Evolutionary conservation across 768 basidiomycete genomes (phyloP).

Genomic region (Trametes villosa): DNA sequence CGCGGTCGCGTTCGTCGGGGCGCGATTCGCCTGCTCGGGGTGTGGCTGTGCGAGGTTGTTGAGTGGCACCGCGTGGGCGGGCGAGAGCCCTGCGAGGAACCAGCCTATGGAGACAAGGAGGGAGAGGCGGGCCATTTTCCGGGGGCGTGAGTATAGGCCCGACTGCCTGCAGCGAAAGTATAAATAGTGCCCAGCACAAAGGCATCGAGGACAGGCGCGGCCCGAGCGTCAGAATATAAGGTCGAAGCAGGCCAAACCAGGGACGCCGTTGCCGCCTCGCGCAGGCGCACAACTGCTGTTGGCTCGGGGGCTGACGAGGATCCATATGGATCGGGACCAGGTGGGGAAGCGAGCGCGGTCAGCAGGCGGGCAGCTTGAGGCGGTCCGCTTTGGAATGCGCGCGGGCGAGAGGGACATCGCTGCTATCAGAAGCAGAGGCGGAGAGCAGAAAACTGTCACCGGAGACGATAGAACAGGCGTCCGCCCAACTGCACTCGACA

Average conservation of each 20-base stretch:
- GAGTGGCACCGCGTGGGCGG: conserved; percentile 11
- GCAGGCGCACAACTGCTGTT: neutral
- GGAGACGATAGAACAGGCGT: neutral
- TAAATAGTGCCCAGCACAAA: conserved; percentile 14
- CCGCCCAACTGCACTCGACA: conserved; percentile 2
- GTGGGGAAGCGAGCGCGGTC: neutral
- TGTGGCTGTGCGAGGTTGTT: conserved; percentile 12
- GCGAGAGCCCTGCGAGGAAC: conserved; percentile 14
- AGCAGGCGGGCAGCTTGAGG: conserved; percentile 1
- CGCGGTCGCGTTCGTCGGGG: neutral
- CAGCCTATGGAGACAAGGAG: conserved; percentile 10
- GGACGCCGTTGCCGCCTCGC: neutral
- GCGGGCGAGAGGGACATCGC: neutral
- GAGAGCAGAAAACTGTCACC: neutral
- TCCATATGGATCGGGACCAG: conserved; percentile 10
- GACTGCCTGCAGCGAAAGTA: conserved; percentile 16
- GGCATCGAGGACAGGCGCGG: neutral
- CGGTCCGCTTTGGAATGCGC: neutral
- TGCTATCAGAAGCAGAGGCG: conserved; percentile 12
- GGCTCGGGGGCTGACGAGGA: conserved; percentile 3
- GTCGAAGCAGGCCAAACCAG: conserved; percentile 5
- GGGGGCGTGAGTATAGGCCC: neutral
- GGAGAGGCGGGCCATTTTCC: conserved; percentile 5
- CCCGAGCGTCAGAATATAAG: neutral
- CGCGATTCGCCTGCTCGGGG: neutral